These are phyloP conservation scores for Globisporangium nagaii DNA, from an alignment of 352 stramenopile species.

Conservation along the genomic window DNA sequence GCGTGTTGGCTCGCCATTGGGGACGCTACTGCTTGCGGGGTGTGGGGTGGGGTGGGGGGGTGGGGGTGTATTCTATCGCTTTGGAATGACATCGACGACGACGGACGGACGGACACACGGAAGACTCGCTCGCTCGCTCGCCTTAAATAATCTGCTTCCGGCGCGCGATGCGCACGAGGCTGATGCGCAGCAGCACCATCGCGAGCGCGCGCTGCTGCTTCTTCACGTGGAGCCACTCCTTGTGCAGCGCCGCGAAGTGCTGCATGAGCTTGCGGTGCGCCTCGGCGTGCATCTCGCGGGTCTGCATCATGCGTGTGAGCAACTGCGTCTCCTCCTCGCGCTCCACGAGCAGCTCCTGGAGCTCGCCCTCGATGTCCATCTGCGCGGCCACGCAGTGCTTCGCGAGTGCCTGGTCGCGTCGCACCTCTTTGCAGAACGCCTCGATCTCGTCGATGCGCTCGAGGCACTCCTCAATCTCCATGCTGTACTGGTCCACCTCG, in stretches of 20 bases:
- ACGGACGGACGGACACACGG: neutral
- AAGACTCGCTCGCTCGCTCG: neutral
- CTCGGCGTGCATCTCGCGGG: constrained; percentile 16
- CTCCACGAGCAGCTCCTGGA: constrained; percentile 14
- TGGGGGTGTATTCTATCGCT: neutral
- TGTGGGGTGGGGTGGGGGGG: too few relatives aligned
- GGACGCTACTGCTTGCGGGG: neutral
- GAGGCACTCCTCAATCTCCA: constrained; percentile 16
- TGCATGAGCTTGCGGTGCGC: constrained; percentile 17
- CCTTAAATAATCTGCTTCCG: constrained; percentile 12
- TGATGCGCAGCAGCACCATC: constrained; percentile 17
- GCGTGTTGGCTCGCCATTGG: neutral
- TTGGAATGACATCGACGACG: neutral
- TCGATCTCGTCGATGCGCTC: constrained; percentile 18
- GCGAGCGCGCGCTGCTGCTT: constrained; percentile 17
- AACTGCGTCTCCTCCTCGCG: constrained; percentile 14
- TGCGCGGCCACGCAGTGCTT: constrained; percentile 11
- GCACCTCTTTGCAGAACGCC: constrained; percentile 11
- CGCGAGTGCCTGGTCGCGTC: constrained; percentile 7
- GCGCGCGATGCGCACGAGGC: constrained; percentile 13
- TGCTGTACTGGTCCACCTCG: constrained; percentile 14
- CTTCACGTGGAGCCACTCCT: constrained; percentile 16
- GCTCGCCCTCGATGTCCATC: constrained; percentile 14
- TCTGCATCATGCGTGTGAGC: constrained; percentile 20
- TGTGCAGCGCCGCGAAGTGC: constrained; percentile 15